Conservation (phyloP, 2,329 filamentous ascomycete species). For the Tolypocladium paradoxum region DNA sequence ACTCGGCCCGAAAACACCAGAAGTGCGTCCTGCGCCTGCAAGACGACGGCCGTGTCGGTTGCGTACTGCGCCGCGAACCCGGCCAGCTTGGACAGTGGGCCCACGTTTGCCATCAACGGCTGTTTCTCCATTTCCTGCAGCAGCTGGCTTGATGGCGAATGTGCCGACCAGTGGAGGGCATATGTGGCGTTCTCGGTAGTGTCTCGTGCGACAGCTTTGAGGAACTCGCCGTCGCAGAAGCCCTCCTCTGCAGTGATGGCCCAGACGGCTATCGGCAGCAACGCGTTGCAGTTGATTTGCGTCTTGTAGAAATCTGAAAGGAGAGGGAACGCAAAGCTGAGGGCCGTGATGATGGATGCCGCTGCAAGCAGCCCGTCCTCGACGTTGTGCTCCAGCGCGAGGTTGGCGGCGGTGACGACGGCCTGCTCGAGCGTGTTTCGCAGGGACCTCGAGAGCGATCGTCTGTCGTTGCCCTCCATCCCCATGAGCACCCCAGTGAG, state of each 20-base stretch:
- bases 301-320: constrained; percentile 49
- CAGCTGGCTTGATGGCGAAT: constrained; percentile 48
- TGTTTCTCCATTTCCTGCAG: constrained; percentile 48
- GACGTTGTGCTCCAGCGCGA: constrained; percentile 49
- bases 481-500: constrained; percentile 71
- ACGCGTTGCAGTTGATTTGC: constrained; percentile 52
- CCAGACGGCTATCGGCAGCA: constrained; percentile 60
- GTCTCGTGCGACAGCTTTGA: constrained; percentile 59
- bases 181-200: constrained; percentile 35
- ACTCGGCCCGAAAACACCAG: constrained; percentile 56
- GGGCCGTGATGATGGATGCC: constrained; percentile 52
- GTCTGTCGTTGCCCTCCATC: constrained; percentile 53
- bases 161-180: constrained; percentile 51
- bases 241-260: constrained; percentile 62
- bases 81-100: constrained; percentile 54
- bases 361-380: constrained; percentile 30
- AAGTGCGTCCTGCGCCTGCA: constrained; percentile 49
- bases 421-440: constrained; percentile 60
- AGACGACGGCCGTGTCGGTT: constrained; percentile 28
- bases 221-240: constrained; percentile 64
- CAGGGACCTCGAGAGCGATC: constrained; percentile 52
- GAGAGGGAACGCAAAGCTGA: constrained; percentile 68
- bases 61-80: constrained; percentile 53
- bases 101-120: constrained; percentile 56
- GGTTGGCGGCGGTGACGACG: constrained; percentile 62